Base-by-base conservation (phyloP, 345 rosid species). In the Erodium maritimum region DNA sequence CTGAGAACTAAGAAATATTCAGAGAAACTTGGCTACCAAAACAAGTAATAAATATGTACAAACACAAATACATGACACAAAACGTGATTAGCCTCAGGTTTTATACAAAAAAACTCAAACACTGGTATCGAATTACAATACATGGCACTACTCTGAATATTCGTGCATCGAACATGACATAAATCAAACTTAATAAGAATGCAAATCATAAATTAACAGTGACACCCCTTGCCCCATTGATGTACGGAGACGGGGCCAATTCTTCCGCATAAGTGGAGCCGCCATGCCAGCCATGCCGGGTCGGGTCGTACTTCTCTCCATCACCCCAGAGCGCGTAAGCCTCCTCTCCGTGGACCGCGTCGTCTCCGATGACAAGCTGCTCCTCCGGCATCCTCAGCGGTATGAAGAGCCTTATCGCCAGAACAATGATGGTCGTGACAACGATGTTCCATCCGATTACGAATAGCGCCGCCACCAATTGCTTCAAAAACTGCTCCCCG, bases 271-370 rank as follows among this genome's bases (percentile, higher is more conserved):
- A 65, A n/a, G 70, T 37, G 23, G 50, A 17, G 17, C 63, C 24
- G n/a, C 66, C 3, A 13, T 61, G 51, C 70, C 73, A 29, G 21
- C 84, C 83, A 58, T 87, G 89, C 29, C 54, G 73, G 17, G 81
- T 78, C 0, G 90, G 86, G 54, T 91, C 97, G 56, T 77, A 86
- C 67, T 79, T 88, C 55, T 91, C 97, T 14, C 97, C 97, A 56
- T 91, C 97, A 17, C 97, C 97, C 96, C 97, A 91, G 2, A 91
- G 90, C 8, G 95, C 96, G 52, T 91, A 91, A 21, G 96, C 96
- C 80, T 91, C 96, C 74, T 91, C 97, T 0, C 97, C 97, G 17
- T 91, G 96, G 24, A 80, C 96, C 0, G 97, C 97, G 0, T 91
- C 97, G 5, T 91, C 97, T 52, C 97, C 97, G 16, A 84, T 85